Evolutionary conservation across 2,329 filamentous ascomycete genomes (phyloP), one percentile per base, ranked within the genome.

Genomic region (Zymoseptoria ardabiliae): DNA sequence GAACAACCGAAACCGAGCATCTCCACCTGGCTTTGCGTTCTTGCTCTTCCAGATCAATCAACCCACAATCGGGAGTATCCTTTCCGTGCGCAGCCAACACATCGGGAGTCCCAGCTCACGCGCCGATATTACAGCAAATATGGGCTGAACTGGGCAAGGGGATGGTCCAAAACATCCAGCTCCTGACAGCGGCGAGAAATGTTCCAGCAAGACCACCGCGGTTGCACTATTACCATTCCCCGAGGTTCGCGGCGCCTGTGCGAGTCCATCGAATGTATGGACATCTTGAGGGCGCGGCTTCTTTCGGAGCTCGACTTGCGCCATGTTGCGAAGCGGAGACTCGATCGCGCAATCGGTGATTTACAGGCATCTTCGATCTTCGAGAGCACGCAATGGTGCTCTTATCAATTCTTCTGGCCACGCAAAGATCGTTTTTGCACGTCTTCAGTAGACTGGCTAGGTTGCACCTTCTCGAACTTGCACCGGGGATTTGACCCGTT

Each of bases 281-380:
- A 41, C 25, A 28, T 9, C 11, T 41, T 41, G 35, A 41, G 35
- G 4, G 35, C 10, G 35, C 35, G 10, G 11, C 11, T 41, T 41
- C 10, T 10, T 41, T 17, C 17, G 35, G 35, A 41, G 35, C 35
- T 41, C 35, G 35, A 11, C 4, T 41, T 41, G 20, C n/a, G 52
- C 51, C 56, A 58, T 57, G 60, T 59, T 56, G 60, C 57, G 48
- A 61, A 57, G 60, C 60, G 51, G 57, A 53, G 54, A 51, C 48
- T 20, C 50, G 50, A 61, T 61, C n/a, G 59, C 59, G 59, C 57
- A 56, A 61, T 58, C 45, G 35, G 51, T 56, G 10, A 21, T n/a
- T 49, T 23, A 51, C 54, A 56, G 19, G 45, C 48, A 50, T 56
- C 7, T 30, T 49, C 11, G 50, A 56, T n/a, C 50, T 49, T 21